phyloP scores from a whole-genome alignment of 73 alveolate genomes.

The Tetrahymena borealis region DNA sequence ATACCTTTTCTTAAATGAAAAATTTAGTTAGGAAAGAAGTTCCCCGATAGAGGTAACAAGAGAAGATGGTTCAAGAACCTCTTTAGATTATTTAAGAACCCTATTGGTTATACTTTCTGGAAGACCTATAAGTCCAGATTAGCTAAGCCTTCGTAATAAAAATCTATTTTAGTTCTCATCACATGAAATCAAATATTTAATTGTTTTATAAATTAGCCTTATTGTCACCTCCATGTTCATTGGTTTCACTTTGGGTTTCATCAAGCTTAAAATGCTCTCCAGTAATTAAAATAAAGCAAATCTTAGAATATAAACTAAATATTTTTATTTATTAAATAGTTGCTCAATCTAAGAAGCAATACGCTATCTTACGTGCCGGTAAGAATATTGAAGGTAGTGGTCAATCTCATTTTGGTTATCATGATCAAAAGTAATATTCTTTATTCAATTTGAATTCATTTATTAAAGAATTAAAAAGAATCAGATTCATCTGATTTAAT shows the following conservation, averaged over 20 bases:
- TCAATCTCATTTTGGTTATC: constrained; percentile 14
- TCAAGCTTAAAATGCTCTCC: constrained; percentile 39
- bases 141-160: constrained; percentile 42
- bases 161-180: constrained; percentile 18
- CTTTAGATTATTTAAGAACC: constrained; percentile 73
- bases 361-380: constrained; percentile 19
- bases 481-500: constrained; percentile 50
- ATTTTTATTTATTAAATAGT: background rate
- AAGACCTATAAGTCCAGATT: constrained; percentile 46
- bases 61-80: constrained; percentile 83
- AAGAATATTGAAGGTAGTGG: constrained; percentile 43
- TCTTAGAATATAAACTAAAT: background rate
- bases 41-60: constrained; percentile 46
- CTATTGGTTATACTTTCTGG: constrained; percentile 73
- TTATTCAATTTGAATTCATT: background rate
- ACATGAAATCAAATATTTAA: background rate
- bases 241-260: constrained; percentile 49
- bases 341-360: constrained; percentile 15
- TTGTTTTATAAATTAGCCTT: constrained; percentile 14
- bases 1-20: background rate
- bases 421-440: constrained; percentile 13
- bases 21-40: constrained; percentile 35
- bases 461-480: constrained; percentile 47
- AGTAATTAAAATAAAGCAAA: constrained; percentile 30
- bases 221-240: constrained; percentile 34